Base-by-base conservation (phyloP, 768 basidiomycete species). In the Lactarius akahatsu region DNA sequence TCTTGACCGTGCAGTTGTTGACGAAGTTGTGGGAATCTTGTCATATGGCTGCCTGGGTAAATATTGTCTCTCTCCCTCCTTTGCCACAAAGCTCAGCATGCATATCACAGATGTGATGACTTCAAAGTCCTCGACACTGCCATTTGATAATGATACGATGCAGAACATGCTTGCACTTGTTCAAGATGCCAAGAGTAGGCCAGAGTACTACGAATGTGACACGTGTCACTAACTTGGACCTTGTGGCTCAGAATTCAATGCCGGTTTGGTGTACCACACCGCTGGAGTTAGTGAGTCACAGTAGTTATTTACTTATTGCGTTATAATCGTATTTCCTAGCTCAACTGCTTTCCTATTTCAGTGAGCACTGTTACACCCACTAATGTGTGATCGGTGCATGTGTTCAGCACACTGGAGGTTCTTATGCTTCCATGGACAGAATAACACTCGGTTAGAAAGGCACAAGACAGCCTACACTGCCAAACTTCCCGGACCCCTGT, bases 21-120 rank as follows among this genome's bases (percentile, higher is more conserved):
- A 80, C 36, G 72, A 75, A 40, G 78, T 73, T 2, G 72, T 73
- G 41, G 83, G 82, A 4, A 76, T 79, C 1, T 75, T 74, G 13
- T 74, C 75, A 4, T 66, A 75, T 28, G 72, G 75, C 6, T 81
- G 82, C 70, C 70, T 83, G 20, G 75, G 85, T 84, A 10, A 60
- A 50, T 16, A 10, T 1, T 60, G 32, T 23, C 20, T 30, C 32
- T 13, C 5, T 16, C 15, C 15, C 1, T 3, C 0, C 30, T 55
- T 10, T 20, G 16, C 36, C 45, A 28, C 7, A 10, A 6, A 34
- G 13, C 18, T 23, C 26, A 66, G 47, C 30, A 5, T 5, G 4
- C 18, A 36, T 59, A 32, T 30, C 16, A 41, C 16, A 68, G 67
- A 68, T 57, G 26, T 32, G 23, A 2, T 68, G 52, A 68, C 67